Evolutionary conservation across 1,139 yeast genomes (phyloP), one percentile per base, ranked within the genome.

Genomic region (Magnusiomyces sp.): DNA sequence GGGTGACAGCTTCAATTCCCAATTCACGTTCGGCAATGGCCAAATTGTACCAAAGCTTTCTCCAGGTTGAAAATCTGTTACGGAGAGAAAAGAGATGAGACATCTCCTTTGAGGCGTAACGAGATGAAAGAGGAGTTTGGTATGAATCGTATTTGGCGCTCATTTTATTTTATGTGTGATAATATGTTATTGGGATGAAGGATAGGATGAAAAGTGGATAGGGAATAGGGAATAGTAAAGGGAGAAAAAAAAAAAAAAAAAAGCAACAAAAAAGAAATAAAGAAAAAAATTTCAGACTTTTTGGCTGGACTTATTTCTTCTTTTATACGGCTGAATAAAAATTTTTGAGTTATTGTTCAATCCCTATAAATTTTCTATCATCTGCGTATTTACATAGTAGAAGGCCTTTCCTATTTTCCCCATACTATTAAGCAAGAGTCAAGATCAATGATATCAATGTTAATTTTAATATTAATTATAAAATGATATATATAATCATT

Each of bases 61-160:
- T 84, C 99, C 99, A 92, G 47, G 98, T 92, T 49, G 96, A 85
- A 70, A 85, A 92, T 67, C 99, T 80, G 73, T 86, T 90, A 72
- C 96, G 82, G 65, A 85, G 72, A 46, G 97, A 90, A 76, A 92
- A 92, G 65, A 92, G 76, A 61, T 77, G 75, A 56, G 96, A 83
- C 98, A 92, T 92, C 73, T 92, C 98, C 66, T 85, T 90, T 58
- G 96, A 87, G 50, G 98, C 98, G 74, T 92, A 92, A 73, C 98
- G 83, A 52, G 97, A 85, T 52, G 97, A 88, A 59, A 92, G 74
- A 45, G 98, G 98, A 31, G 97, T 90, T 50, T 89, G 70, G 71
- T 92, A 92, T 39, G 63, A 57, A 55, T 65, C 68, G 64, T 63
- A 42, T 36, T 32, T 23, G 38, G 45, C 32, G 31, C 14, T 41